Base-by-base conservation (phyloP, 768 basidiomycete genomes). In the Solioccasus polychromus region DNA sequence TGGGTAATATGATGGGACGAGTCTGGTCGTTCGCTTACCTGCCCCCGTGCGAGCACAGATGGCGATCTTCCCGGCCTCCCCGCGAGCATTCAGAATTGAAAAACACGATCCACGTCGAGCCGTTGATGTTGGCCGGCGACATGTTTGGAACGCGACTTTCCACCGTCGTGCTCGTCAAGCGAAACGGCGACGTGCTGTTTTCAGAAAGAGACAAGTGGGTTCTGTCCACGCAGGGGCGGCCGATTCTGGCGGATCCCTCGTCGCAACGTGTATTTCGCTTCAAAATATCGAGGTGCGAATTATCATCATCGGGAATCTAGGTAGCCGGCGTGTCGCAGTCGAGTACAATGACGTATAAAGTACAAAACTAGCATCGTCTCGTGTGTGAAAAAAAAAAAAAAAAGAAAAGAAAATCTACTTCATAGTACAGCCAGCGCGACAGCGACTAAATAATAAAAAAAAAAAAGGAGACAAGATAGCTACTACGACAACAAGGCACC, bases 171-270 rank as follows among this genome's bases (percentile, higher is more conserved):
- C 74, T 92, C 45, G 69, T 92, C 17, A 71, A 72, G 45, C 76
- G 74, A 49, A 71, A 72, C 41, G 83, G 86, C 22, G 63, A 73
- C 35, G 86, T 77, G 8, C 45, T 79, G 15, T 90, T 88, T 55
- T 69, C 85, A 35, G 89, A 92, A 62, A 69, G 85, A 36, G 88
- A 91, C 57, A 70, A 79, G 22, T 90, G 83, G 83, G 61, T 58
- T 42, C 55, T 78, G 42, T 65, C 52, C 32, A 39, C 53, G 5
- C 67, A 75, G 23, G 80, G 72, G 18, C 59, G 57, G 48, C 68
- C 70, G 6, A 55, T 57, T 29, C 68, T 65, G 34, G 65, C 68
- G 52, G 71, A 70, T 58, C 67, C 70, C 35, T 52, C 61, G 14
- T 69, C 71, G 31, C 68, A 81, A 59, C 76, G 82, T 49, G 61